Percentiles rank a stretch among this genome's conserved stretches.
Evolutionary conservation across 768 basidiomycete genomes (phyloP).

Genomic region (Lentinula sp.): DNA sequence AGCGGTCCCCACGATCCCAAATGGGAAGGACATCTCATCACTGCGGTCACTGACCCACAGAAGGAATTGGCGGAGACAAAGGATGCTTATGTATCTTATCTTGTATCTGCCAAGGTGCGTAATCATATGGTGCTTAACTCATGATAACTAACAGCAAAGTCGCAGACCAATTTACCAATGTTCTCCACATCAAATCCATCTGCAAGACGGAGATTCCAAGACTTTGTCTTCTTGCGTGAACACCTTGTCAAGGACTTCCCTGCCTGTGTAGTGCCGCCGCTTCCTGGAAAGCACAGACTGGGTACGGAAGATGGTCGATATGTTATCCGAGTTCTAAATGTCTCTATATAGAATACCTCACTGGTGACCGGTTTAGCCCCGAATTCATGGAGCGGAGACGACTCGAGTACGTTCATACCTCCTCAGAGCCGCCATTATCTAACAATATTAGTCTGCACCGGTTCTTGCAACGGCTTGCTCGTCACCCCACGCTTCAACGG

Average conservation of each 20-base stretch:
- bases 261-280: constrained; percentile 94
- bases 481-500: constrained; percentile 91
- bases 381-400: constrained; percentile 96
- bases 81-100: constrained; percentile 94
- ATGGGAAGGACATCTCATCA: constrained; percentile 85
- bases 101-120: constrained; percentile 78
- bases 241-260: constrained; percentile 89
- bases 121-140: background rate
- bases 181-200: constrained; percentile 74
- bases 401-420: constrained; percentile 56
- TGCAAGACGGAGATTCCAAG: constrained; percentile 87
- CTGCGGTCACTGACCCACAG: constrained; percentile 83
- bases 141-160: background rate
- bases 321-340: background rate
- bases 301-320: constrained; percentile 44
- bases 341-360: constrained; percentile 75
- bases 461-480: constrained; percentile 84
- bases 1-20: constrained; percentile 74
- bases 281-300: constrained; percentile 94
- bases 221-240: constrained; percentile 91
- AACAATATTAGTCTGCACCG: constrained; percentile 66
- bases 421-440: constrained; percentile 1
- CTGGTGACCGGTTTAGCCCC: constrained; percentile 93
- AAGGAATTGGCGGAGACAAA: constrained; percentile 97
- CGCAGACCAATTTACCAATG: constrained; percentile 84